Conservation (phyloP, 2,329 filamentous ascomycete genomes). For the Nectriaceae sp. region DNA sequence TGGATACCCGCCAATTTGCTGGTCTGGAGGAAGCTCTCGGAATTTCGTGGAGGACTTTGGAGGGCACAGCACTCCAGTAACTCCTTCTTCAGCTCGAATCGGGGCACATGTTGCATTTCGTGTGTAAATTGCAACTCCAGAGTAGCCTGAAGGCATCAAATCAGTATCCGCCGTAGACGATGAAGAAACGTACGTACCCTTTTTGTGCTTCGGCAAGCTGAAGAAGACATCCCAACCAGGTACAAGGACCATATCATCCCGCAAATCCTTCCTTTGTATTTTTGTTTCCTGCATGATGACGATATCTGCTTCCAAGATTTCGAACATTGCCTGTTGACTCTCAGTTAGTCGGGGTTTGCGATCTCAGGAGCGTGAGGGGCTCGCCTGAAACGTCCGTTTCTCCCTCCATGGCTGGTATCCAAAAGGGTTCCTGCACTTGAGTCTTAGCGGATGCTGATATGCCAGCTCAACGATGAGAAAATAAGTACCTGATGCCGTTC, state of each 20-base stretch:
- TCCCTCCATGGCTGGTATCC: constrained; percentile 82
- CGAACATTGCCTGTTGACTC: constrained; percentile 77
- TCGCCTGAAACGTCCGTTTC: constrained; percentile 68
- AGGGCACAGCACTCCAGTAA: constrained; percentile 77
- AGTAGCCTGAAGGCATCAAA: constrained; percentile 69
- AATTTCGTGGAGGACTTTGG: constrained; percentile 73
- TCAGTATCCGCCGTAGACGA: not conserved
- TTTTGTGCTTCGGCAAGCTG: constrained; percentile 90
- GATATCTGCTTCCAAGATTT: constrained; percentile 88
- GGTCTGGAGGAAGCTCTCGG: constrained; percentile 69
- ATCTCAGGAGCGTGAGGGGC: too few relatives aligned
- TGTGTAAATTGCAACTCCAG: constrained; percentile 93
- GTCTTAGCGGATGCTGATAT: constrained; percentile 4
- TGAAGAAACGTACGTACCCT: too few relatives aligned
- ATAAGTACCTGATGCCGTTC: constrained; percentile 73
- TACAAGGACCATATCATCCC: constrained; percentile 93
- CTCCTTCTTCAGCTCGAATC: constrained; percentile 89
- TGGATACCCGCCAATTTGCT: constrained; percentile 90
- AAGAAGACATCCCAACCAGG: constrained; percentile 97
- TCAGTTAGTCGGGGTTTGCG: constrained; percentile 1
- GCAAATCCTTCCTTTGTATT: constrained; percentile 89
- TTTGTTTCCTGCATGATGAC: constrained; percentile 95
- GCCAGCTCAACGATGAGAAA: constrained; percentile 1
- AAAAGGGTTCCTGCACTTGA: constrained; percentile 68
- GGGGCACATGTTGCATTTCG: constrained; percentile 83